phyloP scores from a whole-genome alignment of 2,329 filamentous ascomycete species.

The Aplosporella prunicola region DNA sequence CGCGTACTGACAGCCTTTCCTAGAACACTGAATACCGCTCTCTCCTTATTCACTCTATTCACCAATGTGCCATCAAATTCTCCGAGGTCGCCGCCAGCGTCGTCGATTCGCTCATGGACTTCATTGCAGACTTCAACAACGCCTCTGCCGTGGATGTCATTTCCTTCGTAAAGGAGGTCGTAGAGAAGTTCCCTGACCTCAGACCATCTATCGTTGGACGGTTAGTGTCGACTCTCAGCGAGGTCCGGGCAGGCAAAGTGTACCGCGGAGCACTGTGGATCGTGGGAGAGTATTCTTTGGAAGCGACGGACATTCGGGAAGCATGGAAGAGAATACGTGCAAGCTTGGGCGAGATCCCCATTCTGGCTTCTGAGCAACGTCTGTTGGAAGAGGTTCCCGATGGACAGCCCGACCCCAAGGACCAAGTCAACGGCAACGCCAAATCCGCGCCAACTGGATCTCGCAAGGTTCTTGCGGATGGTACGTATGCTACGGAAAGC shows the following conservation, averaged over 20 bases:
- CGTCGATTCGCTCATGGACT: conserved; percentile 95
- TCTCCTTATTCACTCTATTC: conserved; percentile 91
- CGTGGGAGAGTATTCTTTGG: conserved; percentile 90
- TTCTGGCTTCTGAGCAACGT: conserved; percentile 87
- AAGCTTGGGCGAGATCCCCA: conserved; percentile 92
- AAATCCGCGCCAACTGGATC: conserved; percentile 75
- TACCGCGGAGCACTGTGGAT: conserved; percentile 97
- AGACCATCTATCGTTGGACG: conserved; percentile 79
- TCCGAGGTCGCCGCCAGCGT: conserved; percentile 96
- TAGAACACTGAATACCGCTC: conserved; percentile 86
- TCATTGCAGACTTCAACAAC: conserved; percentile 97
- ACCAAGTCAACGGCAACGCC: conserved; percentile 70
- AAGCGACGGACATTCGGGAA: conserved; percentile 87
- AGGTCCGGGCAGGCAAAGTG: conserved; percentile 93
- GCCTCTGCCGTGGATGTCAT: conserved; percentile 95
- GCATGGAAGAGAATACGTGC: conserved; percentile 94
- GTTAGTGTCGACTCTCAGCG: conserved; percentile 78
- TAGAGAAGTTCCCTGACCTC: conserved; percentile 92
- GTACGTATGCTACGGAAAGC: conserved; percentile 94
- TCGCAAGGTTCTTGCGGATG: conserved; percentile 85
- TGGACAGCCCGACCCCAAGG: conserved; percentile 50
- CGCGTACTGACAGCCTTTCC: not conserved
- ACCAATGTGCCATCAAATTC: conserved; percentile 98
- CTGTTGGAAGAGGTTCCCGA: conserved; percentile 75
- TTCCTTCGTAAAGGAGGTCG: conserved; percentile 96